A percentile compares a stretch with the other conserved stretches of the same genome.
Evolutionary conservation across 257 asterid species (phyloP).

Genomic region (Mitragyna speciosa): DNA sequence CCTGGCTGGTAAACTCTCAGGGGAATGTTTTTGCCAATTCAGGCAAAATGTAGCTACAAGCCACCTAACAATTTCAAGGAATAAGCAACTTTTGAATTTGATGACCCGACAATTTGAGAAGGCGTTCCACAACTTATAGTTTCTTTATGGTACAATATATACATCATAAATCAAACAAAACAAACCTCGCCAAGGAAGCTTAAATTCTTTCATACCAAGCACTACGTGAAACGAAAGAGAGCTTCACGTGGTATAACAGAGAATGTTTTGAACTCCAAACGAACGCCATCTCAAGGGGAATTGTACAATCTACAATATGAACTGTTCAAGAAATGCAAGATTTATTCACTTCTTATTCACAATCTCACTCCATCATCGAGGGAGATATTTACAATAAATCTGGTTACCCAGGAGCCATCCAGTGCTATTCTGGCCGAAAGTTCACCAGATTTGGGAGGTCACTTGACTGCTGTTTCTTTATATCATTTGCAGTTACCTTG

Average conservation of each 20-base stretch:
- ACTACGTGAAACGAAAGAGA: slow-evolving; percentile 19
- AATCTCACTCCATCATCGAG: slow-evolving; percentile 8
- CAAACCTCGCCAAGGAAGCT: slow-evolving; percentile 56
- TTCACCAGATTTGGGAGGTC: slow-evolving; percentile 81
- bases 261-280: neutral
- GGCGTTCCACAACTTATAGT: neutral
- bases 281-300: neutral
- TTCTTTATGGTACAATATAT: neutral
- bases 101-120: neutral
- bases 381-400: neutral
- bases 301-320: slow-evolving; percentile 31
- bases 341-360: slow-evolving; percentile 18
- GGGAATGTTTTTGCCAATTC: neutral
- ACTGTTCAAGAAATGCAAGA: slow-evolving; percentile 34
- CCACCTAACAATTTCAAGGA: neutral
- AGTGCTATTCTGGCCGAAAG: slow-evolving; percentile 70
- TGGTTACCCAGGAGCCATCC: neutral
- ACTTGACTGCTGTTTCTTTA: slow-evolving; percentile 62
- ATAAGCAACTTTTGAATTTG: neutral
- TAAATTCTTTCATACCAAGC: slow-evolving; percentile 39
- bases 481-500: slow-evolving; percentile 79
- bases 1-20: neutral
- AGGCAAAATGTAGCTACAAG: neutral
- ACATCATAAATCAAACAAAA: neutral
- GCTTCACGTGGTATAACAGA: slow-evolving; percentile 50